Conservation (phyloP, 2,329 filamentous ascomycete genomes). For the Fusarium torreyae region DNA sequence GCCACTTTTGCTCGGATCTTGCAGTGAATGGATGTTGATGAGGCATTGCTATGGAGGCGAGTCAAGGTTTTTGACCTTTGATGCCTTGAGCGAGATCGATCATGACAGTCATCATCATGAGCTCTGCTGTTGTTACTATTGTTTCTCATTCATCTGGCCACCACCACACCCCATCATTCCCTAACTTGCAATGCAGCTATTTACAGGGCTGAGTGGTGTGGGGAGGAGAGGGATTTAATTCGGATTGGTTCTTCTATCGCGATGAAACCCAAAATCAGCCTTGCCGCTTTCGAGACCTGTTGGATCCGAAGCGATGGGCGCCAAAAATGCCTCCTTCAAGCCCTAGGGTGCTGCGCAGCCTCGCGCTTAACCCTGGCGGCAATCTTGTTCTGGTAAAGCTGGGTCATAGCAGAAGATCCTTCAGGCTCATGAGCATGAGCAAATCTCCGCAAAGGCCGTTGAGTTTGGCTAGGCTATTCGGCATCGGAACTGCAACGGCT, state of each 20-base stretch:
- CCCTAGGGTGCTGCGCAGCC: slow-evolving; percentile 34
- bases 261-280: slow-evolving; percentile 45
- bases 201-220: slow-evolving; percentile 44
- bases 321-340: slow-evolving; percentile 30
- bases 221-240: slow-evolving; percentile 14
- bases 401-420: slow-evolving; percentile 14
- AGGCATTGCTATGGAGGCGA: slow-evolving; percentile 23
- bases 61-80: background rate
- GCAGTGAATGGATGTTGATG: background rate
- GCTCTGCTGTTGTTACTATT: too few species aligned
- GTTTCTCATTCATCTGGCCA: too few species aligned
- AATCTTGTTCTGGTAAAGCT: slow-evolving; percentile 27
- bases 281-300: slow-evolving; percentile 32
- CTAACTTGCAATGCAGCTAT: slow-evolving; percentile 8
- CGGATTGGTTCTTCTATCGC: slow-evolving; percentile 9
- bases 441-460: slow-evolving; percentile 16
- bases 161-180: too few species aligned
- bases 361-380: slow-evolving; percentile 39
- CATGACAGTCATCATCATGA: background rate
- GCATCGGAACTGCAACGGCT: background rate
- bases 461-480: slow-evolving; percentile 15
- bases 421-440: background rate
- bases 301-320: slow-evolving; percentile 9
- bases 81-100: background rate
- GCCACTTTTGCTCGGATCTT: slow-evolving; percentile 18